These are phyloP conservation scores for Symbiodinium pilosum DNA, from an alignment of 73 alveolate genomes.

Conservation along the genomic window DNA sequence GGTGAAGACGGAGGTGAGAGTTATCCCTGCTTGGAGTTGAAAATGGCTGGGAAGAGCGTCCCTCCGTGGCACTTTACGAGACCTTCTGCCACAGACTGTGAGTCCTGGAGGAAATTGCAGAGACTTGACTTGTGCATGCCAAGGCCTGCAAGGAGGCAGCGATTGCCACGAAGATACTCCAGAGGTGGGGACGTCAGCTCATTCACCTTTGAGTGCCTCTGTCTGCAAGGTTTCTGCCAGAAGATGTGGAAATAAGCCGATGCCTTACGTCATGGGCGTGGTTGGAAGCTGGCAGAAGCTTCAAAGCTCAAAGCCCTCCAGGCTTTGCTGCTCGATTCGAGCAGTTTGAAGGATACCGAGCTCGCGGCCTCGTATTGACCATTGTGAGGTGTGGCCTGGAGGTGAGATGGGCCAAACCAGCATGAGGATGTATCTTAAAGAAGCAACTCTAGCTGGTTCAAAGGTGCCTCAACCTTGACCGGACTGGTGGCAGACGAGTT, in stretches of 20 bases:
- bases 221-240: background rate
- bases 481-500: no score
- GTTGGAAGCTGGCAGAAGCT: background rate
- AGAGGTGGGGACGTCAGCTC: background rate
- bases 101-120: background rate
- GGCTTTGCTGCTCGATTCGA: constrained; percentile 35
- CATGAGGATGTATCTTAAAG: no score
- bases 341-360: constrained; percentile 54
- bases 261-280: background rate
- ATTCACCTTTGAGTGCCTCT: background rate
- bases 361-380: constrained; percentile 26
- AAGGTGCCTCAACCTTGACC: no score
- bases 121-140: no score
- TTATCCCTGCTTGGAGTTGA: constrained; percentile 38
- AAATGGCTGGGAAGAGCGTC: constrained; percentile 76
- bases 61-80: no score
- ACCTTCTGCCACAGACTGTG: no score
- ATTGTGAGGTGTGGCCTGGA: no score
- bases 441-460: no score
- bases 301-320: background rate
- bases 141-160: constrained; percentile 67
- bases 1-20: constrained; percentile 35
- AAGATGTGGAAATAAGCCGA: background rate
- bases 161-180: constrained; percentile 72
- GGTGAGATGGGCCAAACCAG: no score